Evolutionary conservation across 106 monocot species (phyloP).

Genomic region (Dendrobium catenatum): DNA sequence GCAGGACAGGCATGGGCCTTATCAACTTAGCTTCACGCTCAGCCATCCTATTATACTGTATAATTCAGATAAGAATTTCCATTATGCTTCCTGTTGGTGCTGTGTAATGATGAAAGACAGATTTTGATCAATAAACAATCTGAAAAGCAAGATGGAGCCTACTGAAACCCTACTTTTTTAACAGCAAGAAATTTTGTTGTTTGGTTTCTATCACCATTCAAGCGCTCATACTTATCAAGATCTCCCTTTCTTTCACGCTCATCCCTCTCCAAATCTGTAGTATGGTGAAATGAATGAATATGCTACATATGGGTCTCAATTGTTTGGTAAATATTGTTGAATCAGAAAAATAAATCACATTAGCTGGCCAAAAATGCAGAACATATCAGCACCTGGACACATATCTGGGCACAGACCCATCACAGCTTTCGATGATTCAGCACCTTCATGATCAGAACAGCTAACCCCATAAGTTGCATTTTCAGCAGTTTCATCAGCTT

Average conservation of each 20-base stretch:
- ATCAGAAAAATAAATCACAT: background rate
- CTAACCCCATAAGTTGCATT: conserved; percentile 4
- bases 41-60: conserved; percentile 92
- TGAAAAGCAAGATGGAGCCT: conserved; percentile 5
- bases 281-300: conserved; percentile 8
- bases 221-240: conserved; percentile 85
- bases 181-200: conserved; percentile 81
- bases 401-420: conserved; percentile 85
- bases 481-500: conserved; percentile 1
- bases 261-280: conserved; percentile 72
- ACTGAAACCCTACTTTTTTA: conserved; percentile 59
- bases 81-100: conserved; percentile 33
- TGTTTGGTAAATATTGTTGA: background rate
- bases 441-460: conserved; percentile 30
- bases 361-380: background rate
- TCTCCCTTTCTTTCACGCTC: conserved; percentile 98
- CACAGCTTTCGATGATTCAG: conserved; percentile 32
- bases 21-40: conserved; percentile 81
- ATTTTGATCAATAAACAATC: conserved; percentile 27
- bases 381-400: conserved; percentile 73
- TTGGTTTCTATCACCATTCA: conserved; percentile 91
- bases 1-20: conserved; percentile 89
- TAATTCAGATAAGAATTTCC: conserved; percentile 54
- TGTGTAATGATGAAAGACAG: conserved; percentile 17
- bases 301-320: background rate